phyloP scores from a whole-genome alignment of 768 basidiomycete species.

The Suillus paluster region DNA sequence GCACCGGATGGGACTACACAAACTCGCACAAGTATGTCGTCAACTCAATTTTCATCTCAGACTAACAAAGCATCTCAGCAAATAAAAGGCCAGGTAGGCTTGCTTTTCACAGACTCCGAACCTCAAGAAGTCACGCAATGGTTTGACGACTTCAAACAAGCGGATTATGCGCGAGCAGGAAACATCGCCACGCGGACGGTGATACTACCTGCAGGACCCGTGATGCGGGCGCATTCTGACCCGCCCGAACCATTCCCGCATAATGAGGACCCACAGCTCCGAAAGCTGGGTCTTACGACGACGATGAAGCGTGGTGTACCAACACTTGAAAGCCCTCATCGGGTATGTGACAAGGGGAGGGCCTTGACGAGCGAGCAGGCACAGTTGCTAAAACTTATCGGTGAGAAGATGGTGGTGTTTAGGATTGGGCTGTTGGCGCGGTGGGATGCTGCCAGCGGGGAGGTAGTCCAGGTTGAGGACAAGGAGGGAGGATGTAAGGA shows the following conservation, averaged over 20 bases:
- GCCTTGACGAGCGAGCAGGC: conserved; percentile 84
- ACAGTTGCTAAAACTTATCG: conserved; percentile 89
- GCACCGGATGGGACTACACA: conserved; percentile 74
- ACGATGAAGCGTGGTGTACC: conserved; percentile 88
- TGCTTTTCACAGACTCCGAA: conserved; percentile 89
- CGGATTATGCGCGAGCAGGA: conserved; percentile 91
- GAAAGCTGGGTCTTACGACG: conserved; percentile 88
- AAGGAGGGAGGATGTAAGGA: conserved; percentile 34
- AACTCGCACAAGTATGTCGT: conserved; percentile 72
- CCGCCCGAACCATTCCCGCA: conserved; percentile 92
- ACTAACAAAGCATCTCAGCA: conserved; percentile 50
- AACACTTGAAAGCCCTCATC: conserved; percentile 77
- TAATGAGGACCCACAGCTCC: conserved; percentile 95
- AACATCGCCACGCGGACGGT: conserved; percentile 79
- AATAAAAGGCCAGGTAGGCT: conserved; percentile 93
- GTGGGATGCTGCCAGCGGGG: conserved; percentile 73
- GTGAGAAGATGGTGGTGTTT: conserved; percentile 88
- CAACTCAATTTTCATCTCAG: background rate
- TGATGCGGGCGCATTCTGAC: conserved; percentile 79
- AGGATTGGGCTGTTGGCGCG: conserved; percentile 69
- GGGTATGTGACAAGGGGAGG: conserved; percentile 84
- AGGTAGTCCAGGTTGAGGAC: conserved; percentile 60
- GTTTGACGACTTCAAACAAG: conserved; percentile 89
- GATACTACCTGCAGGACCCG: conserved; percentile 79
- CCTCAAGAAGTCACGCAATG: conserved; percentile 93